Base-by-base conservation (phyloP, 164 flowering plant species). In the Buxus sempervirens region DNA sequence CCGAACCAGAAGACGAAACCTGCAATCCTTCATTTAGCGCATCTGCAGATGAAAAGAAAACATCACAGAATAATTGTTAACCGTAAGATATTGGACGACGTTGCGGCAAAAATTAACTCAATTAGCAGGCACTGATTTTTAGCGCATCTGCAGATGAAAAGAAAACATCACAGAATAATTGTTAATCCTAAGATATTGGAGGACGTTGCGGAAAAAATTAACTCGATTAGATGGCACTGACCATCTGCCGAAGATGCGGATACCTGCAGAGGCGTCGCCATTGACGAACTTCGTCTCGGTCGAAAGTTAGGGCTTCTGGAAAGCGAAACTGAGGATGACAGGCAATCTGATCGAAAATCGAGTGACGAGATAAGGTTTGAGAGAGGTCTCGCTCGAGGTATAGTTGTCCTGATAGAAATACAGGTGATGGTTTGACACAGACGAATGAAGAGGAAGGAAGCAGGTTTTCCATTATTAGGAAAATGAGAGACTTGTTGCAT, bases 11-110 rank as follows among this genome's bases (percentile, higher is more conserved):
- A 49, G 84, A 77, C 25, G 81, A 69, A 63, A 49, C 73, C 69
- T 76, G 80, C 70, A 67, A 9, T 63, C 62, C 82, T 61, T 77
- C 84, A 54, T 60, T 60, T 9, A 71, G 12, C 18, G 77, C 77
- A 70, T 78, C 88, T 82, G 75, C 75, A 72, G 38, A 32, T 32
- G 7, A 32, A n/a, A n/a, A n/a, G n/a, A n/a, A n/a, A n/a, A n/a
- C n/a, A n/a, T n/a, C n/a, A n/a, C n/a, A 32, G 38, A 32, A 32
- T 32, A 32, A 25, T 45, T 4, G 25, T 24, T 20, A 13, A 9
- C 24, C 13, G 12, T 9, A 32, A 58, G 21, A 55, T 19, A 2
- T 19, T 13, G 13, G 22, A 55, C 25, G 53, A 24, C 24, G 38
- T 32, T 32, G 38, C 38, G 7, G 38, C 38, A 32, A 32, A 32